Evolutionary conservation across 1,139 yeast genomes (phyloP), one percentile per base, ranked within the genome.

Genomic region (Arxiozyma heterogenica): DNA sequence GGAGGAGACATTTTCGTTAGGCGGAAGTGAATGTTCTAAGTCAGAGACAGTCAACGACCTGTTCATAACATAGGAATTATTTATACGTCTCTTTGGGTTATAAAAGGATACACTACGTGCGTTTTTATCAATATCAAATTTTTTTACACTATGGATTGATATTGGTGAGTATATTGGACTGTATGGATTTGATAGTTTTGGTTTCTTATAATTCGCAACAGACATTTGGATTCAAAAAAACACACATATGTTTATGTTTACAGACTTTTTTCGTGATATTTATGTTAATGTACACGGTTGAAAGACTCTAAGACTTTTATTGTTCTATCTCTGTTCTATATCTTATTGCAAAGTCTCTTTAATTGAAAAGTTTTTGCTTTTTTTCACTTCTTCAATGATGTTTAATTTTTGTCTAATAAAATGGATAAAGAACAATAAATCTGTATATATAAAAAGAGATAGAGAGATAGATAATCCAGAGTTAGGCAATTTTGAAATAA

Each of bases 11-110:
- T 20, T 11, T 45, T 30, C 17, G 30, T 3, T 30, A 5, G 30
- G 18, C 18, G 8, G 15, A 38, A 12, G 21, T 38, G 22, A 25
- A n/a, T 46, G 38, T 15, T n/a, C n/a, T 20, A 20, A 18, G 34
- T 38, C 23, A 25, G 45, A 22, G 22, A 46, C 27, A 46, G 49
- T 22, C 15, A 46, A 12, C 9, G 49, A 46, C 38, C 49, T 46
- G 38, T 46, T 46, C 43, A 38, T 44, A 9, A 23, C 20, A 38
- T 46, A 6, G 49, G 27, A 47, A 18, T 51, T 39, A 43, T 55
- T 55, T 57, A 59, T 52, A 17, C 53, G 53, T 51, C 63, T 59
- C 50, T 53, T 57, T 25, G 58, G 54, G 47, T 54, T 56, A 51
- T 59, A 60, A 45, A 60, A 54, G 12, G 58, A 56, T n/a, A 46